Conservation (phyloP, 805 yeast genomes). For the Wickerhamomyces subpelliculosus region DNA sequence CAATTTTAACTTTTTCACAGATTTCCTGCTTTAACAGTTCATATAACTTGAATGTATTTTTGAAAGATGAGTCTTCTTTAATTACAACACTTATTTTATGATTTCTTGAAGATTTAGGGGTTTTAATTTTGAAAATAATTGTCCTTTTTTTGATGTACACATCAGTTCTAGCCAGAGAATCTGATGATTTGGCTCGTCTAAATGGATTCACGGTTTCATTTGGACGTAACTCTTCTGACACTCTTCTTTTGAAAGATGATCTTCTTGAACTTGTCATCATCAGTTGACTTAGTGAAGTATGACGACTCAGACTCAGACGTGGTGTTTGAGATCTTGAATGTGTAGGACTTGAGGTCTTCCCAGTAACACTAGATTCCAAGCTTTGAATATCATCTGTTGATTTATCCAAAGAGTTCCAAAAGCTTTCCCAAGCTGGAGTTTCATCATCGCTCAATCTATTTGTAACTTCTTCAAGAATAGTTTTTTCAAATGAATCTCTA, state of each 20-base stretch:
- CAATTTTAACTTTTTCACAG: slow-evolving; percentile 11
- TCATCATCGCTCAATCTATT: slow-evolving; percentile 17
- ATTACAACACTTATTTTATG: slow-evolving; percentile 21
- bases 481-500: slow-evolving; percentile 11
- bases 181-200: slow-evolving; percentile 15
- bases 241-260: slow-evolving; percentile 12
- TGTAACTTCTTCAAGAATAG: slow-evolving; percentile 17
- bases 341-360: slow-evolving; percentile 11
- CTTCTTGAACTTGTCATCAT: slow-evolving; percentile 14
- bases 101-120: slow-evolving; percentile 4
- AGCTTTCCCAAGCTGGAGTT: slow-evolving; percentile 24
- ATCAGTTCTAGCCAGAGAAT: slow-evolving; percentile 14
- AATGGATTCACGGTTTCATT: background rate
- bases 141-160: slow-evolving; percentile 14
- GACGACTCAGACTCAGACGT: slow-evolving; percentile 6
- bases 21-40: slow-evolving; percentile 19
- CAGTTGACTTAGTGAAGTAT: slow-evolving; percentile 14
- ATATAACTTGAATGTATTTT: slow-evolving; percentile 16
- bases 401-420: slow-evolving; percentile 26
- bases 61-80: slow-evolving; percentile 12
- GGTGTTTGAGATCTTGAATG: slow-evolving; percentile 21
- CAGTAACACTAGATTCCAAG: slow-evolving; percentile 16
- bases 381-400: slow-evolving; percentile 22
- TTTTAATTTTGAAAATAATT: slow-evolving; percentile 14
- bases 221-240: slow-evolving; percentile 5